Base-by-base conservation (phyloP, 2,329 filamentous ascomycete species). In the Verticillium albo-atrum region DNA sequence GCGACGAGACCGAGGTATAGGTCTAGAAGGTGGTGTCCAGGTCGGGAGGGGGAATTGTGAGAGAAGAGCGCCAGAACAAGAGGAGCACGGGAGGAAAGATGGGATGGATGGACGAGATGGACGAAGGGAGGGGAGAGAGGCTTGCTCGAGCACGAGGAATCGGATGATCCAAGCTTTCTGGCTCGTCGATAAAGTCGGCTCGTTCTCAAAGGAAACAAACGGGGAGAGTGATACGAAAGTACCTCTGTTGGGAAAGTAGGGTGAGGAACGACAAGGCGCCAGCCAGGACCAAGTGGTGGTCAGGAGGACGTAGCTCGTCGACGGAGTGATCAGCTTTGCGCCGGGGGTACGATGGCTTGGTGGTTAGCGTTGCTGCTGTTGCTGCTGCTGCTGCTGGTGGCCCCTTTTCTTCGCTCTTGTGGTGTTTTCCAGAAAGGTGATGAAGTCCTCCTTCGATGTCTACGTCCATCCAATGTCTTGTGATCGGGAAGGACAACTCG, bases 141-240 rank as follows among this genome's bases (percentile, higher is more conserved):
- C 42, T 50, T 55, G 54, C 32, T 37, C 20, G 54, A 55, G 54
- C 54, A 56, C 54, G 54, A 56, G 54, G 54, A 56, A 47, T 30
- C 20, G 54, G 54, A 47, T 56, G 54, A 56, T 56, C 54, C 35
- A 56, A 56, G 54, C 54, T 56, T 42, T 42, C 42, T 23, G 42
- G 7, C 42, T n/a, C 9, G 9, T 23, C 20, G 42, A 50, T 20
- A 23, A 6, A 50, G 42, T 25, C 25, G 42, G 42, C 20, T 50
- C n/a, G 42, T 20, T 23, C 20, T 50, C n/a, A 50, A 14, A 50
- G 42, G 20, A 50, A 50, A 50, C 42, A 50, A 50, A 20, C 42
- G 42, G 42, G 20, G n/a, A 50, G 42, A 50, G n/a, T n/a, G 42
- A 23, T 50, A 50, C 42, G 20, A 3, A 50, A 50, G 42, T 50